Conservation (phyloP, 1,284 basidiomycete genomes). For the Schizopora paradoxa region DNA sequence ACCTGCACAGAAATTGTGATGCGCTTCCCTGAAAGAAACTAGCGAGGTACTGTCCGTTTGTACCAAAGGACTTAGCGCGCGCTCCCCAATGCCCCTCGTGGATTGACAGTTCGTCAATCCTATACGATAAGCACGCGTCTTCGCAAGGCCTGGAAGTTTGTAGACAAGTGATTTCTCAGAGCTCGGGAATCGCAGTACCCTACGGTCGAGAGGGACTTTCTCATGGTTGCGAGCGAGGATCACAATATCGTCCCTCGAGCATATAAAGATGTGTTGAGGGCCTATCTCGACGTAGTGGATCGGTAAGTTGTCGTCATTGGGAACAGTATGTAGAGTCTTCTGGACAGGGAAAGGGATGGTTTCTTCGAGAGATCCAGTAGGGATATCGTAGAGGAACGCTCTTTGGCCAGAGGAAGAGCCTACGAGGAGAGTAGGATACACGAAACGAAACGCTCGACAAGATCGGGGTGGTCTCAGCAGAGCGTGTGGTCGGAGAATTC, state of each 20-base stretch:
- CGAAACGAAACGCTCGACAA: conserved; percentile 59
- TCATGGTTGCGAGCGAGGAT: conserved; percentile 49
- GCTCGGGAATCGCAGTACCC: conserved; percentile 32
- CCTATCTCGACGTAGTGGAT: conserved; percentile 67
- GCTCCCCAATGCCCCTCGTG: too few species aligned
- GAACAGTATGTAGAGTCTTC: conserved; percentile 32
- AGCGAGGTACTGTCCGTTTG: too few species aligned
- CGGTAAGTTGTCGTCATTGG: conserved; percentile 28
- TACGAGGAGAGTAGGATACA: conserved; percentile 58
- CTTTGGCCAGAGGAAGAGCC: conserved; percentile 30
- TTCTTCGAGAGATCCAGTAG: conserved; percentile 40
- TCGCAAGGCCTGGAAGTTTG: too few species aligned
- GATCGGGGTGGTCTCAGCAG: conserved; percentile 40
- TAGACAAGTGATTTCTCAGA: conserved; percentile 21
- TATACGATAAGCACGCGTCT: too few species aligned
- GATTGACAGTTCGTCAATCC: too few species aligned
- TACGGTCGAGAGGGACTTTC: conserved; percentile 37
- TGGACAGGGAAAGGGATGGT: conserved; percentile 30
- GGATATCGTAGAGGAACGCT: conserved; percentile 58
- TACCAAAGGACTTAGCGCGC: too few species aligned
- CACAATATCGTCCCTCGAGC: conserved; percentile 41
- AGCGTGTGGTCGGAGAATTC: conserved; percentile 57
- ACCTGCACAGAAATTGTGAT: conserved; percentile 15
- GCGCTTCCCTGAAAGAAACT: too few species aligned
- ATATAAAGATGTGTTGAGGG: conserved; percentile 54